A percentile compares a stretch with the other conserved stretches of the same genome.
phyloP scores from a whole-genome alignment of 1,284 basidiomycete genomes.

The Trametes sp. region DNA sequence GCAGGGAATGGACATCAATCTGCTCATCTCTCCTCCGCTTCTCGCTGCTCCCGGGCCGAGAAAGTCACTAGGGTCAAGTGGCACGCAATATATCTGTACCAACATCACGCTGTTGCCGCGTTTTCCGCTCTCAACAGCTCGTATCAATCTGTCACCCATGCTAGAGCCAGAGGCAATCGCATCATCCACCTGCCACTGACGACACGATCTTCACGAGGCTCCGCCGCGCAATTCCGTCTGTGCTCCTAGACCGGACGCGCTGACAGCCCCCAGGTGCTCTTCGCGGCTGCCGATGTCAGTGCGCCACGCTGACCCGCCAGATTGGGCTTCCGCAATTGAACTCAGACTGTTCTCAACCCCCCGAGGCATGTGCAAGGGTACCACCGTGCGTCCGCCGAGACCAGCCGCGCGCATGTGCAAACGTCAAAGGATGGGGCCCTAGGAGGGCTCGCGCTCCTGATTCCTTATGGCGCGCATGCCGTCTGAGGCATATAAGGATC shows the following conservation, averaged over 20 bases:
- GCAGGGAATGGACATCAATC: no score
- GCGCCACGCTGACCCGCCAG: constrained; percentile 19
- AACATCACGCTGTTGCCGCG: no score
- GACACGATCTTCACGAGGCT: not conserved
- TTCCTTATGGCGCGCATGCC: not conserved
- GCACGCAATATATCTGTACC: not conserved
- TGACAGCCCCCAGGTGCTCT: constrained; percentile 2
- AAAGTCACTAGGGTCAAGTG: not conserved
- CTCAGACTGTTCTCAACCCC: not conserved
- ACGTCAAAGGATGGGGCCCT: constrained; percentile 7
- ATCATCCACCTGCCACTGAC: not conserved
- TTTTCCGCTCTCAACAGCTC: not conserved
- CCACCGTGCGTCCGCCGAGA: constrained; percentile 13
- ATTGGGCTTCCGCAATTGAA: not conserved
- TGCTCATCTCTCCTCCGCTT: no score
- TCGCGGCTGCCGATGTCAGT: constrained; percentile 11
- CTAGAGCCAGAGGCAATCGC: not conserved
- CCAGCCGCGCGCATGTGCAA: constrained; percentile 2
- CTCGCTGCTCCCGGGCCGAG: not conserved
- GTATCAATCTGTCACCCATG: constrained; percentile 14
- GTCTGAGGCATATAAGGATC: constrained; percentile 1
- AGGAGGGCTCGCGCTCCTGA: not conserved
- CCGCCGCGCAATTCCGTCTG: not conserved
- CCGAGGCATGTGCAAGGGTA: not conserved
- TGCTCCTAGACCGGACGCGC: not conserved